phyloP scores from a whole-genome alignment of 495 filamentous ascomycete species.

The Aspergillus mulundensis region DNA sequence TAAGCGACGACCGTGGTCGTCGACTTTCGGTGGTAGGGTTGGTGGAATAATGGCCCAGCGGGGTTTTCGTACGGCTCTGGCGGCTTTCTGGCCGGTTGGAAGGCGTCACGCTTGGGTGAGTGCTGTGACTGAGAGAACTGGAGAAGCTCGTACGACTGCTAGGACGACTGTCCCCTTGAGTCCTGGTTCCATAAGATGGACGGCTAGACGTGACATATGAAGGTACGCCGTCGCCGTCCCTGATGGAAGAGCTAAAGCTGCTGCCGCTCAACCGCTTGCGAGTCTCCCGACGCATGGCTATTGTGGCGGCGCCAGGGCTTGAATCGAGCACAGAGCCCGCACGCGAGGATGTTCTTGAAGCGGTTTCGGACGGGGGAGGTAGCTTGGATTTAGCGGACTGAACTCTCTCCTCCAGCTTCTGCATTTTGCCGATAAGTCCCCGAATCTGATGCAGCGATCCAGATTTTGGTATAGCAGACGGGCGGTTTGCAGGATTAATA shows the following conservation, averaged over 20 bases:
- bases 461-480: constrained; percentile 61
- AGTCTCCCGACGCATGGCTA: constrained; percentile 73
- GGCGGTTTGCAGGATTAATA: constrained; percentile 20
- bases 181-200: constrained; percentile 48
- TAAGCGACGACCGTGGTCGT: constrained; percentile 45
- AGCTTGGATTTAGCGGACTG: constrained; percentile 92
- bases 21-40: constrained; percentile 44
- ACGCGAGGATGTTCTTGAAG: constrained; percentile 76
- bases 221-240: constrained; percentile 42
- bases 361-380: constrained; percentile 71
- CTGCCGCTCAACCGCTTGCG: constrained; percentile 62
- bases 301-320: constrained; percentile 61
- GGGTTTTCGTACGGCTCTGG: constrained; percentile 66
- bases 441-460: constrained; percentile 90
- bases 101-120: constrained; percentile 28
- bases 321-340: constrained; percentile 48
- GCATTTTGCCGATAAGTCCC: constrained; percentile 92
- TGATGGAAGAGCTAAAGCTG: constrained; percentile 53
- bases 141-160: constrained; percentile 45
- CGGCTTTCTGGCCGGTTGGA: constrained; percentile 60
- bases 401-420: constrained; percentile 85
- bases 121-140: constrained; percentile 42
- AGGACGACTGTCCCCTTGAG: constrained; percentile 41
- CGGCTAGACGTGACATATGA: constrained; percentile 43
- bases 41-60: constrained; percentile 48